Evolutionary conservation across 73 alveolate genomes (phyloP).

Genomic region (Tetrahymena thermophila): DNA sequence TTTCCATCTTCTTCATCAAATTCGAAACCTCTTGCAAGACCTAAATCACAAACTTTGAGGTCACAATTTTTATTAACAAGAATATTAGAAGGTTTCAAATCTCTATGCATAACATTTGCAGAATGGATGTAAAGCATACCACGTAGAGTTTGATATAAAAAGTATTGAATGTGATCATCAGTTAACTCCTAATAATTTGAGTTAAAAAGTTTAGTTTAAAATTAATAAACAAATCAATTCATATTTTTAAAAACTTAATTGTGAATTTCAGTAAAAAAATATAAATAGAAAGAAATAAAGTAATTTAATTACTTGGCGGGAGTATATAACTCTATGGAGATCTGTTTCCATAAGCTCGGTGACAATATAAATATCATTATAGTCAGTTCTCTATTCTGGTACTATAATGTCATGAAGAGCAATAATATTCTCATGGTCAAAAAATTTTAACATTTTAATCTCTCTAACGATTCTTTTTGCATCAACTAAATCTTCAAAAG

Average conservation of each 20-base stretch:
- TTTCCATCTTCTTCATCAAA: constrained; percentile 39
- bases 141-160: constrained; percentile 74
- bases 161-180: constrained; percentile 74
- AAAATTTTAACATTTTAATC: constrained; percentile 68
- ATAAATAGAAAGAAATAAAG: background rate
- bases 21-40: constrained; percentile 69
- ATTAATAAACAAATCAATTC: background rate
- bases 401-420: constrained; percentile 62
- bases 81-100: constrained; percentile 87
- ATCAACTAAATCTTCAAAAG: constrained; percentile 80
- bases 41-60: constrained; percentile 84
- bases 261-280: no score
- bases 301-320: constrained; percentile 53
- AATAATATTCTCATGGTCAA: constrained; percentile 80
- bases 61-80: constrained; percentile 88
- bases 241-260: background rate
- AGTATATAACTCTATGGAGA: constrained; percentile 81
- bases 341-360: constrained; percentile 93
- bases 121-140: constrained; percentile 86
- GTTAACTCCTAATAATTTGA: constrained; percentile 50
- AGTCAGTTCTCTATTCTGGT: constrained; percentile 84
- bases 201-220: constrained; percentile 9
- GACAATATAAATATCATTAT: constrained; percentile 84
- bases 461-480: constrained; percentile 88
- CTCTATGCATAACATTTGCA: constrained; percentile 91